phyloP scores from a whole-genome alignment of 2,329 filamentous ascomycete species.

The Colletotrichum sidae region DNA sequence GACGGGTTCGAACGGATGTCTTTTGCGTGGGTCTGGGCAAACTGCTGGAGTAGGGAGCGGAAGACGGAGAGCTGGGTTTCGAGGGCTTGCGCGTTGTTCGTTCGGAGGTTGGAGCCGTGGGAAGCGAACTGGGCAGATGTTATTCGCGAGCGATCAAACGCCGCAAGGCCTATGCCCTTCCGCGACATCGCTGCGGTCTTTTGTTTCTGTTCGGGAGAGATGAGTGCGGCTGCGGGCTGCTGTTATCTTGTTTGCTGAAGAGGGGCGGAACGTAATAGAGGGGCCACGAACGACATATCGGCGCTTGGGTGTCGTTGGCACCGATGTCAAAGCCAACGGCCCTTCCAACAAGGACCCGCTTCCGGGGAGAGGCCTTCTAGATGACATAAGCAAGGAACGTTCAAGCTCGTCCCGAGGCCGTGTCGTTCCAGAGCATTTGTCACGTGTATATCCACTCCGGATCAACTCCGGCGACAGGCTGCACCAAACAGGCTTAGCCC shows the following conservation, averaged over 20 bases:
- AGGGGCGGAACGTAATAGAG: conserved; percentile 23
- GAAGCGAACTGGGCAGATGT: conserved; percentile 90
- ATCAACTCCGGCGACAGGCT: conserved; percentile 15
- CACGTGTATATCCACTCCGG: conserved; percentile 20
- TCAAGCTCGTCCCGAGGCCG: not conserved
- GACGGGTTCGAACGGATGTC: conserved; percentile 96
- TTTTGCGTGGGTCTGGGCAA: conserved; percentile 92
- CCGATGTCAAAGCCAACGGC: conserved; percentile 13
- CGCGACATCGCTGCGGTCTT: conserved; percentile 66
- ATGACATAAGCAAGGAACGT: conserved; percentile 25
- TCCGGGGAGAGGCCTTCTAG: not conserved
- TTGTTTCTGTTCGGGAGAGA: not conserved
- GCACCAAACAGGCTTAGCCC: conserved; percentile 16
- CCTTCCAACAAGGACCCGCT: conserved; percentile 2
- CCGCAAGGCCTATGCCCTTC: conserved; percentile 89
- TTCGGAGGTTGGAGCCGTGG: conserved; percentile 89
- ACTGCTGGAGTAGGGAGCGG: conserved; percentile 93
- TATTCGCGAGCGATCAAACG: conserved; percentile 87
- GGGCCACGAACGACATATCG: conserved; percentile 13
- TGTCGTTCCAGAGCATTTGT: not conserved
- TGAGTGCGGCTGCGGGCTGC: too few species aligned
- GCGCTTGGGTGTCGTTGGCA: conserved; percentile 11
- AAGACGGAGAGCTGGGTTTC: conserved; percentile 96
- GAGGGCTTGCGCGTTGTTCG: conserved; percentile 84
- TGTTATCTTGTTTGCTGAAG: conserved; percentile 5